phyloP scores from a whole-genome alignment of 441 rosid genomes.

The Melastoma candidum region DNA sequence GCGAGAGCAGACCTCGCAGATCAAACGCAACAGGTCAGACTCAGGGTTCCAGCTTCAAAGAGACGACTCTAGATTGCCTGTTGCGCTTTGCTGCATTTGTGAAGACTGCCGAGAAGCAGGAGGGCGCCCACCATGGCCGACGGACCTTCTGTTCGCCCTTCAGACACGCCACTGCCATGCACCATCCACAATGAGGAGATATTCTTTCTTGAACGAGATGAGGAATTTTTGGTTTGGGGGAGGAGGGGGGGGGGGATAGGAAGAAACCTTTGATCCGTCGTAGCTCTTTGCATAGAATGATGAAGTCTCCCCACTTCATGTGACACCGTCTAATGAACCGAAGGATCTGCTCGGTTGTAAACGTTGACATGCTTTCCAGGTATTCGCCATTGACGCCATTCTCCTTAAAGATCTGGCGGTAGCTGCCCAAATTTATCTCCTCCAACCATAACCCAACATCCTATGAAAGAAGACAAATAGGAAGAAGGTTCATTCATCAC shows the following conservation, averaged over 20 bases:
- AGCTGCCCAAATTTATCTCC: constrained; percentile 84
- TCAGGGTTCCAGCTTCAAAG: constrained; percentile 95
- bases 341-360: constrained; percentile 32
- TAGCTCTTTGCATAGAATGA: constrained; percentile 94
- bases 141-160: constrained; percentile 96
- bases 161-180: constrained; percentile 76
- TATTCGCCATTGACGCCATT: constrained; percentile 95
- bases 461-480: constrained; percentile 23
- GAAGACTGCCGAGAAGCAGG: constrained; percentile 74
- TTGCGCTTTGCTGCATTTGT: constrained; percentile 84
- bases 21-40: background rate
- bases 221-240: too few relatives aligned
- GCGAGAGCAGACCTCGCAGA: too few relatives aligned
- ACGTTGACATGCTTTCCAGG: constrained; percentile 90
- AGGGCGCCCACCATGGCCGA: constrained; percentile 98
- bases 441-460: constrained; percentile 98
- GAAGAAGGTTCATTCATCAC: too few relatives aligned
- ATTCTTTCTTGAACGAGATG: background rate
- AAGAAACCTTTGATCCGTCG: constrained; percentile 81
- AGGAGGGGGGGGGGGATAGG: too few relatives aligned
- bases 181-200: constrained; percentile 9
- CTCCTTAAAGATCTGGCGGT: constrained; percentile 89
- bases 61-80: constrained; percentile 93
- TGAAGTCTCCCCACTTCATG: constrained; percentile 99
- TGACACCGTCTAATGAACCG: constrained; percentile 97